Conservation (phyloP, 2,329 filamentous ascomycete species). For the Chlorencoelia australis region DNA sequence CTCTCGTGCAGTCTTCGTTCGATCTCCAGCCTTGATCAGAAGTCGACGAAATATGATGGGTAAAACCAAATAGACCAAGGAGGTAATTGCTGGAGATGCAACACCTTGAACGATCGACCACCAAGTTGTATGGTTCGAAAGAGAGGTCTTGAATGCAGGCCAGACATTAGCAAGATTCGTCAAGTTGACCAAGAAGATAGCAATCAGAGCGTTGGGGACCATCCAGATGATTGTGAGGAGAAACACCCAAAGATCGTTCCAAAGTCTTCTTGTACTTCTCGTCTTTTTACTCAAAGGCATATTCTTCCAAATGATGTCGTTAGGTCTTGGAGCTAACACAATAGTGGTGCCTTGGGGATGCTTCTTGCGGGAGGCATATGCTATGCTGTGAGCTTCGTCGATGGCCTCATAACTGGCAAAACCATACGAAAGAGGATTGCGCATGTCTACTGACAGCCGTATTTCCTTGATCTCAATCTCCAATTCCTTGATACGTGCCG, state of each 20-base stretch:
- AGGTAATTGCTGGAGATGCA: constrained; percentile 75
- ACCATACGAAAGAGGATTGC: constrained; percentile 81
- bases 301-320: constrained; percentile 95
- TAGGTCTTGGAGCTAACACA: constrained; percentile 70
- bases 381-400: constrained; percentile 76
- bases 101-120: constrained; percentile 94
- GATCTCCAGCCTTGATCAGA: constrained; percentile 72
- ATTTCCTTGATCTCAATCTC: constrained; percentile 80
- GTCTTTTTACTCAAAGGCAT: constrained; percentile 60
- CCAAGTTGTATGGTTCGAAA: constrained; percentile 51
- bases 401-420: constrained; percentile 93
- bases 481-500: constrained; percentile 70
- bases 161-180: constrained; percentile 71
- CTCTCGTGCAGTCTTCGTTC: constrained; percentile 86
- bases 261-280: constrained; percentile 60
- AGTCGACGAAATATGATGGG: constrained; percentile 87
- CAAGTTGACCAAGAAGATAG: constrained; percentile 85
- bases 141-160: constrained; percentile 57
- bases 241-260: constrained; percentile 77
- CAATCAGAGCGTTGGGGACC: constrained; percentile 86
- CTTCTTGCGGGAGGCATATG: constrained; percentile 71
- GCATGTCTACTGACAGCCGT: constrained; percentile 70
- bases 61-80: constrained; percentile 75
- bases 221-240: constrained; percentile 79
- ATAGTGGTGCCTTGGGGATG: constrained; percentile 71